Evolutionary conservation across 345 rosid genomes (phyloP), one percentile per base, ranked within the genome.

Genomic region (Rhodamnia rubescens): DNA sequence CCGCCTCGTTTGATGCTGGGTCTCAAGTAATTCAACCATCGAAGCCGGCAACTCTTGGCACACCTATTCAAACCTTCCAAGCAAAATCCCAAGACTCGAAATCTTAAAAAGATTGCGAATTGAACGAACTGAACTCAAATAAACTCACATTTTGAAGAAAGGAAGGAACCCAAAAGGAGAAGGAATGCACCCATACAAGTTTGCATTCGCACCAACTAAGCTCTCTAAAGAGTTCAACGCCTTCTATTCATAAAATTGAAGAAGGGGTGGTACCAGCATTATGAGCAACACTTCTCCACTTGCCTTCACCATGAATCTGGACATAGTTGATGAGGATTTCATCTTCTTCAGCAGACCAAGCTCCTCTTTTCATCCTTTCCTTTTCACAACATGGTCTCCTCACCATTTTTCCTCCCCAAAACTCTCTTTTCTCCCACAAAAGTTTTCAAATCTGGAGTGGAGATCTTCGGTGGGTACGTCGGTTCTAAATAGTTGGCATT

Each of bases 41-140:
- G 42, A 24, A 87, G 83, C 84, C 86, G 57, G 81, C 88, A 87
- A 80, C 88, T 87, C 88, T 87, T 87, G 58, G 84, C 86, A 52
- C 84, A 50, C 57, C 88, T 87, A 1, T 87, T 87, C 42, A 87
- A 58, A 32, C 88, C 88, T 87, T 53, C 22, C 2, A 82, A 50
- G 42, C 42, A 82, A 53, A 14, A n/a, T 26, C 53, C 36, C 53
- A 15, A 51, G 22, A 82, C 27, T 47, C 21, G 24, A 82, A 82
- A 50, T 36, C 75, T 58, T 24, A n/a, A 32, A 0, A 83, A 42
- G 8, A 44, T 57, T 83, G 21, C 18, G 11, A 24, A 2, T 54
- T 5, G 8, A 1, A 27, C 21, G 20, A 16, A 32, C 24, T 29
- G 32, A 2, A 3, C 40, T 61, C 10, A 14, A 29, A 27, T 14